phyloP scores from a whole-genome alignment of 768 basidiomycete species.

The Tricholoma terreum region DNA sequence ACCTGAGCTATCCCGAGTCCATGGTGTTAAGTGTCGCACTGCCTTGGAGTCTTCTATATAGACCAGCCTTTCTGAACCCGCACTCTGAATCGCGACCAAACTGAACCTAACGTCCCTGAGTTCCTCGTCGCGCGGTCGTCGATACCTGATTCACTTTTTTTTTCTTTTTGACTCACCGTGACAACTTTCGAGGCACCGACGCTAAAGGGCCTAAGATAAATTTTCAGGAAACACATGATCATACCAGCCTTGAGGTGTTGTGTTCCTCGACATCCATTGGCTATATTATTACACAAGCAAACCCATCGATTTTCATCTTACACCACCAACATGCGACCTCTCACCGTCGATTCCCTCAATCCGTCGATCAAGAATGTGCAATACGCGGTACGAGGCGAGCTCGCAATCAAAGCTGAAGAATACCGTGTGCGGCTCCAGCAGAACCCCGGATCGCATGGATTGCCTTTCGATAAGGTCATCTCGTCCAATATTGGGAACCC shows the following conservation, averaged over 20 bases:
- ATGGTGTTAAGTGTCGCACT: too few relatives aligned
- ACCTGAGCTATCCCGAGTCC: too few relatives aligned
- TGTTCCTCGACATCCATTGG: background rate
- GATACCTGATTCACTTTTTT: too few relatives aligned
- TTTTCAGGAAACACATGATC: background rate
- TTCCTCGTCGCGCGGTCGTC: too few relatives aligned
- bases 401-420: constrained; percentile 90
- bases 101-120: too few relatives aligned
- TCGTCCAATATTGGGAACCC: constrained; percentile 98
- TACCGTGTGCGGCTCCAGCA: constrained; percentile 70
- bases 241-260: background rate
- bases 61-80: too few relatives aligned
- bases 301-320: constrained; percentile 2
- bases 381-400: constrained; percentile 96
- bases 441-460: constrained; percentile 36
- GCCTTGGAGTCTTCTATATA: too few relatives aligned
- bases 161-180: too few relatives aligned
- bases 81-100: too few relatives aligned
- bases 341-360: constrained; percentile 76
- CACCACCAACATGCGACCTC: constrained; percentile 44
- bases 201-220: background rate
- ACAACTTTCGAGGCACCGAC: too few relatives aligned
- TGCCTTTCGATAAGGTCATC: constrained; percentile 89
- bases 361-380: constrained; percentile 82
- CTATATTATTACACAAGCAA: background rate